Conservation (phyloP, 2,329 filamentous ascomycete genomes). For the Chlorencoelia australis region DNA sequence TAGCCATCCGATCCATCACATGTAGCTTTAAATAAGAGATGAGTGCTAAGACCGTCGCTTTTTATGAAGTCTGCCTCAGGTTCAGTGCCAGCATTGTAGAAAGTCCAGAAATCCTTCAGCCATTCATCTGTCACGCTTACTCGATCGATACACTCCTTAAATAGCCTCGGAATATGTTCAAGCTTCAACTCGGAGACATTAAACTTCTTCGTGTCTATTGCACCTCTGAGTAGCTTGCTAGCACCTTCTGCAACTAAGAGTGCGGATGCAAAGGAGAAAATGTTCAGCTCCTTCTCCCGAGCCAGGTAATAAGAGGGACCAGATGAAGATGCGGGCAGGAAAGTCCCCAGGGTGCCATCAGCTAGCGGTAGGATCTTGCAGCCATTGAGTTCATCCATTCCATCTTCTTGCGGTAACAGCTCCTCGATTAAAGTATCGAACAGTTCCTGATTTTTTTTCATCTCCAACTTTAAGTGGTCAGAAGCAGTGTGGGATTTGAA, state of each 20-base stretch:
- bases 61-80: background rate
- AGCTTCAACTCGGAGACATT: constrained; percentile 16
- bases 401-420: too few relatives aligned
- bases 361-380: constrained; percentile 22
- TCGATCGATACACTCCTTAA: background rate
- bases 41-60: background rate
- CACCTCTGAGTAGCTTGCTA: background rate
- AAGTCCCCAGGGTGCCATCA: constrained; percentile 15
- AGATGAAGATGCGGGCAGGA: background rate
- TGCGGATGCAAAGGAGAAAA: constrained; percentile 19
- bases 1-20: constrained; percentile 6
- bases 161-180: constrained; percentile 12
- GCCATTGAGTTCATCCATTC: constrained; percentile 15
- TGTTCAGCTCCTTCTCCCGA: constrained; percentile 9
- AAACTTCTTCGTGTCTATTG: constrained; percentile 10
- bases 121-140: constrained; percentile 11
- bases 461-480: too few relatives aligned
- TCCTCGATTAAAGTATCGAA: too few relatives aligned
- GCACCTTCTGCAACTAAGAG: constrained; percentile 7
- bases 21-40: constrained; percentile 6
- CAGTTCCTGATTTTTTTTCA: too few relatives aligned
- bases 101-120: constrained; percentile 17
- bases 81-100: constrained; percentile 11
- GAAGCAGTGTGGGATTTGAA: constrained; percentile 7
- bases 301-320: constrained; percentile 10